Evolutionary conservation across 2,329 filamentous ascomycete species (phyloP).

Genomic region (Arthroderma sp.): DNA sequence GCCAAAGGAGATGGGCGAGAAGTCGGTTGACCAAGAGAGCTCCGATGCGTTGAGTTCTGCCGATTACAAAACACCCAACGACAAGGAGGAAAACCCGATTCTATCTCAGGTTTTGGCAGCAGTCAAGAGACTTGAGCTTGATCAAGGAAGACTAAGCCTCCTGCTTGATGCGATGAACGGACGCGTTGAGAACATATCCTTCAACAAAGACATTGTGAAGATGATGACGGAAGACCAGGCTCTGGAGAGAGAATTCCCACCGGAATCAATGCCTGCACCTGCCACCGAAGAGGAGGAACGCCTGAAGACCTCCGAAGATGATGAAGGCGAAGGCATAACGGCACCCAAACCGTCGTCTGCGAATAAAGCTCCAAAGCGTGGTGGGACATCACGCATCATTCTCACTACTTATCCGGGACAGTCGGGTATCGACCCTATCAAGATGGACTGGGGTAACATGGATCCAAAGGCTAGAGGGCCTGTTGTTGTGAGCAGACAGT

Average conservation of each 20-base stretch:
- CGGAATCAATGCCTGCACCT: neutral
- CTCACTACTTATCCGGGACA: slow-evolving; percentile 84
- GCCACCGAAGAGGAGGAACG: neutral
- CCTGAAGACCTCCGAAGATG: neutral
- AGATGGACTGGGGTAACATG: slow-evolving; percentile 72
- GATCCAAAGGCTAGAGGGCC: slow-evolving; percentile 69
- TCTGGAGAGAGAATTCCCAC: neutral
- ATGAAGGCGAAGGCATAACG: neutral
- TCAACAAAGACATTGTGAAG: slow-evolving; percentile 3
- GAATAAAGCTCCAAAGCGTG: neutral
- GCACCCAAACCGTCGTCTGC: neutral
- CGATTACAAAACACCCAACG: neutral
- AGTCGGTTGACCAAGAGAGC: neutral
- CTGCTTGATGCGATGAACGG: neutral
- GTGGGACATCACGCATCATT: slow-evolving; percentile 40
- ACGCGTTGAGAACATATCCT: neutral
- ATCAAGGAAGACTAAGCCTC: slow-evolving; percentile 7
- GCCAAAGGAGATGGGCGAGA: neutral
- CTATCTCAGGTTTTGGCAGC: slow-evolving; percentile 8
- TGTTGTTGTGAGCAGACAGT: slow-evolving; percentile 69
- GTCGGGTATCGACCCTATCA: slow-evolving; percentile 82
- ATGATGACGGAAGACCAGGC: slow-evolving; percentile 2
- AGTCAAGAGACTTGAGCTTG: slow-evolving; percentile 10
- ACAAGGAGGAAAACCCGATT: neutral
- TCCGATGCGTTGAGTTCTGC: neutral